phyloP scores from a whole-genome alignment of 2,329 filamentous ascomycete species.

The Thelonectria rubi region DNA sequence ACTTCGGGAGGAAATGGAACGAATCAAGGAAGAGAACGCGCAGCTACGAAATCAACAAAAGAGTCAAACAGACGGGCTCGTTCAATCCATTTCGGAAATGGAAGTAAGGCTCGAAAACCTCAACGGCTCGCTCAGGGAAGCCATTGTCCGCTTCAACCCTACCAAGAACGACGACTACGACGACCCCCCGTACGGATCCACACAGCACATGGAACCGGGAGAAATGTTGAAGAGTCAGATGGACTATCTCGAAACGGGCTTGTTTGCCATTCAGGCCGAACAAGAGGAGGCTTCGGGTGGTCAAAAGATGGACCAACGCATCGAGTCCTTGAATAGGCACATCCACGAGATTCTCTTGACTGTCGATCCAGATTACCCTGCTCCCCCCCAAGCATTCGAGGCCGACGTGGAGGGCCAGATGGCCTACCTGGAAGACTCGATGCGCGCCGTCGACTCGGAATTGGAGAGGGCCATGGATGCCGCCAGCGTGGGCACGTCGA shows the following conservation, averaged over 20 bases:
- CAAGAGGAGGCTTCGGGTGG: slow-evolving; percentile 53
- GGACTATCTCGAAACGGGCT: slow-evolving; percentile 74
- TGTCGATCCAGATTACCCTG: slow-evolving; percentile 59
- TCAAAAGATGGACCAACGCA: slow-evolving; percentile 58
- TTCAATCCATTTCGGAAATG: slow-evolving; percentile 65
- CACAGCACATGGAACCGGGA: slow-evolving; percentile 51
- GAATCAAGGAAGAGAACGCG: slow-evolving; percentile 56
- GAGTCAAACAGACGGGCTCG: slow-evolving; percentile 40
- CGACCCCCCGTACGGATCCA: slow-evolving; percentile 50
- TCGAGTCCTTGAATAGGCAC: slow-evolving; percentile 71
- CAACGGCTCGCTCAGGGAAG: slow-evolving; percentile 71
- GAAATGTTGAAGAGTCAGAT: slow-evolving; percentile 66
- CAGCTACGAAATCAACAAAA: slow-evolving; percentile 45
- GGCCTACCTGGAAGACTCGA: slow-evolving; percentile 69
- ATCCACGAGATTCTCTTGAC: slow-evolving; percentile 66
- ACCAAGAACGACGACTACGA: slow-evolving; percentile 58
- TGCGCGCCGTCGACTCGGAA: slow-evolving; percentile 60
- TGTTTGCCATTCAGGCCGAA: slow-evolving; percentile 68
- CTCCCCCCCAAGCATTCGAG: slow-evolving; percentile 66
- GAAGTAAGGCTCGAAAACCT: slow-evolving; percentile 73
- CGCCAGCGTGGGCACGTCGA: slow-evolving; percentile 44
- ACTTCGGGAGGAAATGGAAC: slow-evolving; percentile 58
- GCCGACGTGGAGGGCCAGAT: slow-evolving; percentile 73
- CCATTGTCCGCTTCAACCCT: slow-evolving; percentile 72
- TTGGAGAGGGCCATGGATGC: slow-evolving; percentile 47